phyloP scores from a whole-genome alignment of 164 flowering plant genomes.

The Liriodendron chinense region DNA sequence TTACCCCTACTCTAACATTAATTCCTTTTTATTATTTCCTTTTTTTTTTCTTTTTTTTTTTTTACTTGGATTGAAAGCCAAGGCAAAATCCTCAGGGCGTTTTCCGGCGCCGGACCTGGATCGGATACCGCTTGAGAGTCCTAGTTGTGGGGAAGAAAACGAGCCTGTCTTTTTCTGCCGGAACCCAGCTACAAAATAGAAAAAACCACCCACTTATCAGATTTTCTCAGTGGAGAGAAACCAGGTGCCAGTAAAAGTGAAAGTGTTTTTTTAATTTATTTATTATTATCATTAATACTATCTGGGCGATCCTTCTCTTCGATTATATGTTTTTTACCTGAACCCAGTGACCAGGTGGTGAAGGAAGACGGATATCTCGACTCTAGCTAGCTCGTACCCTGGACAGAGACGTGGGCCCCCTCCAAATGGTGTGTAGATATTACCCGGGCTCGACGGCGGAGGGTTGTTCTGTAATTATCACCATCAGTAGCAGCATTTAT shows the following conservation, averaged over 20 bases:
- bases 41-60: not conserved
- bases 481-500: not conserved
- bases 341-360: constrained; percentile 75
- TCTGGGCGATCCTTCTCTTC: no score
- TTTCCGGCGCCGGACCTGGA: constrained; percentile 39
- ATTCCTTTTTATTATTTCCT: no score
- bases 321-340: constrained; percentile 39
- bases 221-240: not conserved
- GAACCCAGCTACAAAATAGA: constrained; percentile 54
- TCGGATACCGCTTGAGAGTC: constrained; percentile 83
- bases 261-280: not conserved
- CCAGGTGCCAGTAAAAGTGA: not conserved
- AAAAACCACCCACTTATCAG: not conserved
- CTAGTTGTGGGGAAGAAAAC: constrained; percentile 94
- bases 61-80: not conserved
- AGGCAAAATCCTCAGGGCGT: not conserved
- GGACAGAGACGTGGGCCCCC: constrained; percentile 96
- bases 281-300: not conserved
- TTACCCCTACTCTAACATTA: no score
- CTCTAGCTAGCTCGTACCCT: constrained; percentile 88
- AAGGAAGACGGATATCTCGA: constrained; percentile 78
- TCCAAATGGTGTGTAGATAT: constrained; percentile 78
- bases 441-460: constrained; percentile 29
- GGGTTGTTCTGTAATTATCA: constrained; percentile 37
- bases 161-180: constrained; percentile 84